These are phyloP conservation scores for Tetraselmis chui DNA, from an alignment of 139 green algal genomes.

Conservation along the genomic window DNA sequence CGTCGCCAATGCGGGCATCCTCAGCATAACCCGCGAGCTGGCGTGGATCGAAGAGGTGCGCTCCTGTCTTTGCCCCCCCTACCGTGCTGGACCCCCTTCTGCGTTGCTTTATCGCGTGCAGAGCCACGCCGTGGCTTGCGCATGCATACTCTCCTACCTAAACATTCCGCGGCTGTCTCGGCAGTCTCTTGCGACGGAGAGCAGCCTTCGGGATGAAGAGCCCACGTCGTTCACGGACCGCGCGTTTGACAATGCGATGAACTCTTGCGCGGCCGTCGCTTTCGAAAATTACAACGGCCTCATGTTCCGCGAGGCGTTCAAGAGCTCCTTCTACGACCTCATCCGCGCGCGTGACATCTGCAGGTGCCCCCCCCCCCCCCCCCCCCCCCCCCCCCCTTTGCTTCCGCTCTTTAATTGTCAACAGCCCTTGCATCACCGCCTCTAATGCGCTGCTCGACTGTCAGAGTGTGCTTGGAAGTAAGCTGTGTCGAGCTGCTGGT, in stretches of 20 bases:
- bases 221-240: constrained; percentile 63
- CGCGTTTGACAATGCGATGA: constrained; percentile 93
- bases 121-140: too few relatives aligned
- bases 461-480: too few relatives aligned
- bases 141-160: too few relatives aligned
- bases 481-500: too few relatives aligned
- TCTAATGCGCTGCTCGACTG: too few relatives aligned
- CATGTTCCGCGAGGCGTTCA: constrained; percentile 92
- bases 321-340: constrained; percentile 82
- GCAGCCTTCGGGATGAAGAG: constrained; percentile 48
- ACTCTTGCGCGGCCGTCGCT: constrained; percentile 18
- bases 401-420: too few relatives aligned
- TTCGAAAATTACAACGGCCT: constrained; percentile 72
- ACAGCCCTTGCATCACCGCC: too few relatives aligned
- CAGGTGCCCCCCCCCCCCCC: too few relatives aligned
- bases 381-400: too few relatives aligned
- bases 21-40: constrained; percentile 87
- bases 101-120: too few relatives aligned
- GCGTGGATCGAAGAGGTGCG: constrained; percentile 57
- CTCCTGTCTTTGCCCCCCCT: background rate
- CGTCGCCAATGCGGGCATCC: constrained; percentile 87
- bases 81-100: too few relatives aligned
- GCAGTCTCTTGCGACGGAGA: background rate
- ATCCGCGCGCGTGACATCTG: constrained; percentile 69
- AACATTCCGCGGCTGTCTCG: too few relatives aligned